Evolutionary conservation across 805 yeast species (phyloP).

Genomic region (Dipodascus albidus): DNA sequence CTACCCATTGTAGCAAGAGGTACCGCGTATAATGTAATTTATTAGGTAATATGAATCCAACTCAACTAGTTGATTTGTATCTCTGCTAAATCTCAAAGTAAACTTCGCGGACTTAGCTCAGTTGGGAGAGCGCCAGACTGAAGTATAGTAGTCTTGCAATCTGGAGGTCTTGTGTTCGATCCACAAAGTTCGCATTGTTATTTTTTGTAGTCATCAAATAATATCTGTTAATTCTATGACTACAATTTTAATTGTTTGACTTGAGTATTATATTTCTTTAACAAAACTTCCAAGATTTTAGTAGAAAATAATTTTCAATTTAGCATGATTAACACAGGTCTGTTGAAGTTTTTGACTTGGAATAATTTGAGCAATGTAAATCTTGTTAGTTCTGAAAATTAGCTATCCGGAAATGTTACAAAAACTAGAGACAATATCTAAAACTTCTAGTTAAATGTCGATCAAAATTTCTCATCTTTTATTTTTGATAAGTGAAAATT

Average conservation of each 20-base stretch:
- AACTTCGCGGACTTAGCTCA: slow-evolving; percentile 28
- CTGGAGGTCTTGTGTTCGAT: slow-evolving; percentile 80
- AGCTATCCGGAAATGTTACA: too few relatives aligned
- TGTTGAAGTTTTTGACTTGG: background rate
- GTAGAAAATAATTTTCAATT: too few relatives aligned
- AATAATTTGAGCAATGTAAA: background rate
- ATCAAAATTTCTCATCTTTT: too few relatives aligned
- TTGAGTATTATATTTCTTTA: background rate
- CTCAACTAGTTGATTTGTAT: too few relatives aligned
- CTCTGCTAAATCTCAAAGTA: too few relatives aligned
- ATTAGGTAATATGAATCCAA: too few relatives aligned
- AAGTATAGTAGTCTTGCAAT: slow-evolving; percentile 23
- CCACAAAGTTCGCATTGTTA: slow-evolving; percentile 37
- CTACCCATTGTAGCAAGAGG: too few relatives aligned
- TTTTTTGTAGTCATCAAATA: background rate
- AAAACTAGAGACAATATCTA: too few relatives aligned
- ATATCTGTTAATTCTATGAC: background rate
- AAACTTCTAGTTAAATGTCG: too few relatives aligned
- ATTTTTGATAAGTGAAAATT: too few relatives aligned
- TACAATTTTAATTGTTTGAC: background rate
- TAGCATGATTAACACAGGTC: background rate
- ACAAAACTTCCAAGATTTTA: background rate
- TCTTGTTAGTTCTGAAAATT: background rate
- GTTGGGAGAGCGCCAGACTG: slow-evolving; percentile 32
- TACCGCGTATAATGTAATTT: too few relatives aligned